Conservation (phyloP, 2,329 filamentous ascomycete species). For the Cladophialophora immunda region DNA sequence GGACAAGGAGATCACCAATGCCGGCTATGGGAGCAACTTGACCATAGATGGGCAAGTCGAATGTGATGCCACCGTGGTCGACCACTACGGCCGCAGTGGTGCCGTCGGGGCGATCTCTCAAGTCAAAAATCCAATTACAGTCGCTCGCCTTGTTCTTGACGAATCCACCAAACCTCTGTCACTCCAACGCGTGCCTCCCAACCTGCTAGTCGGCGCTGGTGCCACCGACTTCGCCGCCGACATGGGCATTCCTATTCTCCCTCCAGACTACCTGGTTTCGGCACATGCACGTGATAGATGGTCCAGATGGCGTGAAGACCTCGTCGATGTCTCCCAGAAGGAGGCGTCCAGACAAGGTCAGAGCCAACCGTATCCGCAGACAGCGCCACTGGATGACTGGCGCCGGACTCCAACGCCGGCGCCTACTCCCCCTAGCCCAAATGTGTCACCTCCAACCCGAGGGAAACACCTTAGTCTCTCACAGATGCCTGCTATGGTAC, state of each 20-base stretch:
- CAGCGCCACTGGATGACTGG: not conserved
- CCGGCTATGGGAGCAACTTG: slow-evolving; percentile 94
- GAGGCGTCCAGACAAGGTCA: slow-evolving; percentile 44
- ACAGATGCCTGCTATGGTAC: slow-evolving; percentile 23
- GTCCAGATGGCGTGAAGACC: slow-evolving; percentile 76
- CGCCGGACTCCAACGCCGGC: not conserved
- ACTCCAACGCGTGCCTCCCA: slow-evolving; percentile 87
- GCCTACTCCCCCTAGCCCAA: not conserved
- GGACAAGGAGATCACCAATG: slow-evolving; percentile 94
- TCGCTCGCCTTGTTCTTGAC: slow-evolving; percentile 85
- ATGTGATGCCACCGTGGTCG: slow-evolving; percentile 92
- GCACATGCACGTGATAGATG: slow-evolving; percentile 80
- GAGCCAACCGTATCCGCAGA: slow-evolving; percentile 35
- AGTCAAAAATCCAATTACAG: slow-evolving; percentile 88
- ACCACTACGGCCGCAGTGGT: slow-evolving; percentile 89
- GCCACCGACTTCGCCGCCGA: slow-evolving; percentile 86
- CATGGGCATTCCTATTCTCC: slow-evolving; percentile 76
- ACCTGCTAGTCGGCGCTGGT: slow-evolving; percentile 85
- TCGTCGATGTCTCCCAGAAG: slow-evolving; percentile 68
- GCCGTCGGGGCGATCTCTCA: slow-evolving; percentile 90
- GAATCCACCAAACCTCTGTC: slow-evolving; percentile 79
- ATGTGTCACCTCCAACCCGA: slow-evolving; percentile 2
- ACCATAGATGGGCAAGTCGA: slow-evolving; percentile 90
- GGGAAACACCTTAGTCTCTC: slow-evolving; percentile 23
- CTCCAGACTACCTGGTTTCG: slow-evolving; percentile 81